Percentiles rank a stretch among this genome's conserved stretches.
Evolutionary conservation across 139 green algal species (phyloP).

Genomic region (Deuterostichococcus epilithicus): DNA sequence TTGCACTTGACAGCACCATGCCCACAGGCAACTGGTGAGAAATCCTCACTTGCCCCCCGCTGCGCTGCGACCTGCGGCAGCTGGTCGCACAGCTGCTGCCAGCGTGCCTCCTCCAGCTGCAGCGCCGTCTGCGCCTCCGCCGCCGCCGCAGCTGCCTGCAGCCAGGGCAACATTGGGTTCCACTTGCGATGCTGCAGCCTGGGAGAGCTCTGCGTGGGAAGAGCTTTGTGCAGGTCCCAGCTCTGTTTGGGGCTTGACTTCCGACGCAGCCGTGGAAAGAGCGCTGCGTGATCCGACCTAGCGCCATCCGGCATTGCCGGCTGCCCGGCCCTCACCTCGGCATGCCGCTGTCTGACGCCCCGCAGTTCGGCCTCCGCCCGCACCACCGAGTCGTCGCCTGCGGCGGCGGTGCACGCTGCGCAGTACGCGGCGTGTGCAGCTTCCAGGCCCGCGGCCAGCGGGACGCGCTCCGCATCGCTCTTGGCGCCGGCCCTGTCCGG

Average conservation of each 20-base stretch:
- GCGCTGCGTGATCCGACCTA: too few species aligned
- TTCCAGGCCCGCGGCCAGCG: neutral
- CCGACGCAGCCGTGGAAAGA: too few species aligned
- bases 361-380: neutral
- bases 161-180: neutral
- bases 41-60: too few species aligned
- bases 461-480: neutral
- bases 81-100: conserved; percentile 19
- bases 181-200: too few species aligned
- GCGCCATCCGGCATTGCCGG: neutral
- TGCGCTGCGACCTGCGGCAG: conserved; percentile 10
- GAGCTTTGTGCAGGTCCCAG: too few species aligned
- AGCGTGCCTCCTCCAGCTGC: conserved; percentile 2
- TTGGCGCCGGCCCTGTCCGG: neutral
- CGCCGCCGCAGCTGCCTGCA: conserved; percentile 12
- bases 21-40: too few species aligned
- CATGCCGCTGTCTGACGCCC: conserved; percentile 2
- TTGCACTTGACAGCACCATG: too few species aligned
- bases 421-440: neutral
- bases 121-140: neutral
- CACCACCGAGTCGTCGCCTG: conserved; percentile 9
- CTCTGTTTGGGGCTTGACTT: neutral
- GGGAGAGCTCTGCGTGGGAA: too few species aligned
- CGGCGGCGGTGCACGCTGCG: neutral
- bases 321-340: neutral